Evolutionary conservation across 495 filamentous ascomycete species (phyloP), one percentile per base, ranked within the genome.

Genomic region (Penicillium mononematosum): DNA sequence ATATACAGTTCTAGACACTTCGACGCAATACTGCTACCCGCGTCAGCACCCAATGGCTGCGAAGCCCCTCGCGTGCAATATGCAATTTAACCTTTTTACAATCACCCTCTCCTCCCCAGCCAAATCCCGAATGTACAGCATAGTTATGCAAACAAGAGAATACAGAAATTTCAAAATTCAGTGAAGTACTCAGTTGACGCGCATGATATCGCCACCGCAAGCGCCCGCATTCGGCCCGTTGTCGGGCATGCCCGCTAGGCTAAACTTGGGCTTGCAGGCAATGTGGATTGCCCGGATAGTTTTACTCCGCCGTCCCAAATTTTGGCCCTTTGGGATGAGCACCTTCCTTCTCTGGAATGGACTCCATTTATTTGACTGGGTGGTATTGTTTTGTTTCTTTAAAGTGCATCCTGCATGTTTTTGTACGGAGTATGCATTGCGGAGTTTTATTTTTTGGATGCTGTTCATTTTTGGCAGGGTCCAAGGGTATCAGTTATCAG

Each of bases 241-340:
- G 59, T 67, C 66, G 66, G 66, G 66, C 66, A 64, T 53, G 64
- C 61, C 66, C 66, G 66, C 61, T 66, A 64, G 62, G 45, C 58
- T 50, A 66, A 68, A 58, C 66, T 66, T 68, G 65, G 63, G 58
- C 53, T 44, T 49, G 53, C 49, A 58, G 41, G 25, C 34, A 44
- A 49, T 53, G 59, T 53, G 50, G 59, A 58, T 55, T 38, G 25
- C 4, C 49, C 42, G 44, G 41, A n/a, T 11, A 41, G 25, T 53
- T 27, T 8, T 38, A 62, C 62, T 65, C 62, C 59, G 62, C 62
- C 44, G 46, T 25, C 41, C 46, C 57, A 22, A 27, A 48, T 24
- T 41, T 43, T 53, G 53, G 39, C 19, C 29, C 29, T 41, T 19
- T 41, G 11, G 5, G 27, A n/a, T 51, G 34, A 49, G 53, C 63